phyloP scores from a whole-genome alignment of 371 early-diverging fungal species.

The Saksenaea oblongispora region DNA sequence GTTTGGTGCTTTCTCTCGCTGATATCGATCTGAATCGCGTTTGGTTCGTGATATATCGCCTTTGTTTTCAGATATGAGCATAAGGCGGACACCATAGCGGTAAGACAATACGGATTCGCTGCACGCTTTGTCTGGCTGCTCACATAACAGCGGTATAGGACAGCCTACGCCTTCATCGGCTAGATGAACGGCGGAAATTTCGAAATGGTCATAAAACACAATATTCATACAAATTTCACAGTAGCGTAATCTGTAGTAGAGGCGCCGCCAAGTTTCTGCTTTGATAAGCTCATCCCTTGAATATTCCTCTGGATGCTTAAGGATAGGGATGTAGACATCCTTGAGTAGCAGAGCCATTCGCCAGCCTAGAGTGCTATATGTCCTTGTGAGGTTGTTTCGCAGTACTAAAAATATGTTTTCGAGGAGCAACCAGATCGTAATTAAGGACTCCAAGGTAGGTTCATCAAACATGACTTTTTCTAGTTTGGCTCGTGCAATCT shows the following conservation, averaged over 20 bases:
- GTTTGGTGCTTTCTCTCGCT: conserved; percentile 16
- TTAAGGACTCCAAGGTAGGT: conserved; percentile 27
- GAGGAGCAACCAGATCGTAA: conserved; percentile 23
- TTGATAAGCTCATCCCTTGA: conserved; percentile 4
- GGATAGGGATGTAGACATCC: conserved; percentile 18
- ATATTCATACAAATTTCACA: conserved; percentile 31
- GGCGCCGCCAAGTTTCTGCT: conserved; percentile 45
- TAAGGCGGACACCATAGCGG: conserved; percentile 2
- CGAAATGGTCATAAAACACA: conserved; percentile 26
- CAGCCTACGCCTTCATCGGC: conserved; percentile 36
- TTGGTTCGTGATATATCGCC: neutral
- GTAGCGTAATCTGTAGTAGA: conserved; percentile 37
- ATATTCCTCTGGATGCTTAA: neutral
- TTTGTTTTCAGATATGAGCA: neutral
- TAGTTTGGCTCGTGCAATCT: conserved; percentile 28
- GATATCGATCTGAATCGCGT: conserved; percentile 28
- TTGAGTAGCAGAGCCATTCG: conserved; percentile 34
- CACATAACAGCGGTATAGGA: conserved; percentile 27
- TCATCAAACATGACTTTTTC: conserved; percentile 35
- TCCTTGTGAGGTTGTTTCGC: conserved; percentile 35
- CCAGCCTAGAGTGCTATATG: conserved; percentile 38
- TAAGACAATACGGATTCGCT: conserved; percentile 8
- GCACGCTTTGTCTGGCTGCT: conserved; percentile 10
- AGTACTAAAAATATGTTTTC: conserved; percentile 26
- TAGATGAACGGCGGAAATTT: conserved; percentile 21